Base-by-base conservation (phyloP, 2,329 filamentous ascomycete genomes). In the Talaromyces marneffei region DNA sequence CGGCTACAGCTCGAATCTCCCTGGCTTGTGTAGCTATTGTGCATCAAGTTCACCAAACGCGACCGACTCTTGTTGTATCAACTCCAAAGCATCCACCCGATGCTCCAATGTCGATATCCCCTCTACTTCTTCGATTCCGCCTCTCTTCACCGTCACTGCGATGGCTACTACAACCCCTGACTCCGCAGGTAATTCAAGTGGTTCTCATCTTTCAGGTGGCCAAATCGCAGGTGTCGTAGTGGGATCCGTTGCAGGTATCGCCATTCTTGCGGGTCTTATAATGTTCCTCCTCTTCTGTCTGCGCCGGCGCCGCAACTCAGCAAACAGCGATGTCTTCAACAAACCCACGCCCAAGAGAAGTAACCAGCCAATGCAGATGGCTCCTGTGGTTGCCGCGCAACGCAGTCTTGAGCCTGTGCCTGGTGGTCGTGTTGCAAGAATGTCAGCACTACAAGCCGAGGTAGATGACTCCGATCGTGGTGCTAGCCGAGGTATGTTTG, bases 41-140 rank as follows among this genome's bases (percentile, higher is more conserved):
- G 83, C 85, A 44, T 82, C 86, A 6, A 93, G 90, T 68, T 92
- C 92, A 29, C 85, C 87, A 65, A 97, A 97, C 75, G 89, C 91
- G 9, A 97, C 93, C 56, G 93, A 97, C 74, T 95, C 92, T 3
- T 99, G 94, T 79, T 99, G 94, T 75, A 88, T 92, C 70, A 91
- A 86, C 68, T 87, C 92, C 4, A 82, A 91, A 64, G 87, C 88
- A n/a, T 84, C 90, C 62, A 78, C 78, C 27, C 84, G 87, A 65
- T 99, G 94, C 74, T 78, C 84, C 55, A 84, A 85, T 56, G 89
- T 99, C n/a, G 80, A 83, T 27, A 79, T 99, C 6, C 94, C 94
- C 0, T 85, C 85, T 0, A 62, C 72, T 8, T 88, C 92, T 53
- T 81, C 83, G 2, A 76, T 87, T 66, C 78, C 80, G n/a, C 80